Conservation (phyloP, 2,329 filamentous ascomycete genomes). For the Eutypa lata region DNA sequence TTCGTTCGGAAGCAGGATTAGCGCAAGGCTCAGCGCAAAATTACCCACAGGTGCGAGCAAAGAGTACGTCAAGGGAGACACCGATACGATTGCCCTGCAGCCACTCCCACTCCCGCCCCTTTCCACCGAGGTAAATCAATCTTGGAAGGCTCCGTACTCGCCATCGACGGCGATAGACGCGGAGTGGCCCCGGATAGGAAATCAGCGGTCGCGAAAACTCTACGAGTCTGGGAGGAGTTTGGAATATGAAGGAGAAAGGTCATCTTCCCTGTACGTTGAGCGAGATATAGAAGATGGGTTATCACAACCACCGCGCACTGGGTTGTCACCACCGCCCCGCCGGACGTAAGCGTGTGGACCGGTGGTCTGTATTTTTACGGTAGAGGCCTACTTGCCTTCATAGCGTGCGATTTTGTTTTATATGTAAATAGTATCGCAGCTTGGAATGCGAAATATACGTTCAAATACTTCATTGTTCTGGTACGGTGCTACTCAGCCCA, state of each 20-base stretch:
- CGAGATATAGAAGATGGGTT: background rate
- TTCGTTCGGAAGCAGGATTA: background rate
- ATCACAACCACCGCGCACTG: too few species aligned
- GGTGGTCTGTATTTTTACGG: background rate
- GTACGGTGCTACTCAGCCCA: too few species aligned
- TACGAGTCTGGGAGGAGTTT: background rate
- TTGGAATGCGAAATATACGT: background rate
- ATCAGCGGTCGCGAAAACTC: background rate
- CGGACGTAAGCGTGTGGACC: background rate
- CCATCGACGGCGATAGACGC: background rate
- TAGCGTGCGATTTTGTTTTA: background rate
- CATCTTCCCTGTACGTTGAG: background rate
- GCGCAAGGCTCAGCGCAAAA: background rate
- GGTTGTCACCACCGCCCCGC: background rate
- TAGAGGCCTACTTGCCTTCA: background rate
- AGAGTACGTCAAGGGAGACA: background rate
- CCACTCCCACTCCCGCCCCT: background rate
- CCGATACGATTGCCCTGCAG: conserved; percentile 1
- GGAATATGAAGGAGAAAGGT: background rate
- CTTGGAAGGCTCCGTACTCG: background rate
- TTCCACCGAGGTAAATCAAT: background rate
- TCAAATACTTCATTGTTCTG: too few species aligned
- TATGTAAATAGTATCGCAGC: background rate
- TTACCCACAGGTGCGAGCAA: background rate
- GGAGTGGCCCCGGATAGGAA: background rate